Percentiles rank a stretch among this genome's conserved stretches.
Evolutionary conservation across 164 flowering plant species (phyloP).

Genomic region (Houttuynia cordata): DNA sequence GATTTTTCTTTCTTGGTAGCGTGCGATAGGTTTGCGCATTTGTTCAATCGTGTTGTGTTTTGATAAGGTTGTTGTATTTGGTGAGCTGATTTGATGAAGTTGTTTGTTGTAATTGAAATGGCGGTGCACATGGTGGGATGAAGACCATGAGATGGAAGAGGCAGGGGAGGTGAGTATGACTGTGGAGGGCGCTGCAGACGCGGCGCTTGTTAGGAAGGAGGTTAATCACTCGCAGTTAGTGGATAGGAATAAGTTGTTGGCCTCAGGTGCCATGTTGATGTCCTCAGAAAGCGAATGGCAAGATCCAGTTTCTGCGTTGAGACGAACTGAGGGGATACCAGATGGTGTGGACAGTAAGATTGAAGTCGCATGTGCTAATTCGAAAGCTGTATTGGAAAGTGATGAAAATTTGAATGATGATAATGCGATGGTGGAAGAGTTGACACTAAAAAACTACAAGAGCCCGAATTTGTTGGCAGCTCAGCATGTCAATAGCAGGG

Average conservation of each 20-base stretch:
- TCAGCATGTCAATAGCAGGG: conserved; percentile 34
- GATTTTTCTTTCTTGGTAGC: too few relatives aligned
- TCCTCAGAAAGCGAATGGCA: conserved; percentile 28
- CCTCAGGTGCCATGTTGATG: conserved; percentile 25
- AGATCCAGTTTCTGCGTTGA: conserved; percentile 13
- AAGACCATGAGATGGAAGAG: conserved; percentile 13
- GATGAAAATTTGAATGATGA: conserved; percentile 26
- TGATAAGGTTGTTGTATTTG: too few relatives aligned
- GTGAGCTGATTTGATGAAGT: too few relatives aligned
- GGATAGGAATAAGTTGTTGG: conserved; percentile 20
- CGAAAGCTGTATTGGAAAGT: conserved; percentile 22
- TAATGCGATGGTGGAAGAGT: conserved; percentile 54
- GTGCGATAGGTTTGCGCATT: too few relatives aligned
- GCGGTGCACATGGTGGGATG: not conserved
- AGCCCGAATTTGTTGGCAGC: conserved; percentile 25
- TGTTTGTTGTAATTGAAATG: not conserved
- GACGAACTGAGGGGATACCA: conserved; percentile 22
- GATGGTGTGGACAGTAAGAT: conserved; percentile 31
- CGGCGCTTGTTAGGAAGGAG: conserved; percentile 4
- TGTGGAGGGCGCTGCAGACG: conserved; percentile 1
- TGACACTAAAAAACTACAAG: conserved; percentile 40
- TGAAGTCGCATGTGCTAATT: conserved; percentile 13
- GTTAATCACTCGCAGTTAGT: conserved; percentile 1
- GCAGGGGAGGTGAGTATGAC: conserved; percentile 1
- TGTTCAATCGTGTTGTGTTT: too few relatives aligned